Evolutionary conservation across 1,284 basidiomycete species (phyloP).

Genomic region (Naganishia sp.): DNA sequence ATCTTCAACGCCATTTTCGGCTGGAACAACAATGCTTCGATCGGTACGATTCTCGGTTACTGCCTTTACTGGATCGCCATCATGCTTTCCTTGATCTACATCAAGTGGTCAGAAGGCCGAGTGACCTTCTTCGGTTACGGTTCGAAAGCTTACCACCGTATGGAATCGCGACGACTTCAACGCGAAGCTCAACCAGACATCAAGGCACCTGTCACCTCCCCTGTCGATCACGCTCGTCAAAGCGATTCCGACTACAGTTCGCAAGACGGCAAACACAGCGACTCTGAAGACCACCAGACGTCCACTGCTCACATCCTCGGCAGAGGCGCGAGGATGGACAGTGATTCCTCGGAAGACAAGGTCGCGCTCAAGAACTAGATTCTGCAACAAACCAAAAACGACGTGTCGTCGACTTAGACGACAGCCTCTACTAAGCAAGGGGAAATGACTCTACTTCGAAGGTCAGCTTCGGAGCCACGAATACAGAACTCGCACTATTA

Average conservation of each 20-base stretch:
- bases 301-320: conserved; percentile 4
- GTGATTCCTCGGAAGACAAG: conserved; percentile 6
- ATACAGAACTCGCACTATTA: background rate
- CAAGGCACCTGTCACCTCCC: conserved; percentile 3
- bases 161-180: conserved; percentile 19
- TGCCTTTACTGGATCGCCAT: conserved; percentile 78
- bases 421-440: background rate
- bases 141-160: conserved; percentile 35
- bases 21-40: conserved; percentile 56
- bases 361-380: background rate
- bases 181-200: conserved; percentile 4
- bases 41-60: conserved; percentile 71
- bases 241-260: conserved; percentile 24
- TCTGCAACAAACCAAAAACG: background rate
- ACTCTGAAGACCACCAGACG: background rate
- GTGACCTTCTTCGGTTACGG: conserved; percentile 49
- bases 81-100: conserved; percentile 63
- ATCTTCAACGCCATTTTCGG: conserved; percentile 55
- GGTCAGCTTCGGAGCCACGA: too few species aligned
- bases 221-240: background rate
- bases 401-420: background rate
- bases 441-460: conserved; percentile 1
- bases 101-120: conserved; percentile 66
- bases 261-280: conserved; percentile 11
- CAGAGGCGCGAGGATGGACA: background rate